Evolutionary conservation across 2,329 filamentous ascomycete species (phyloP).

Genomic region (Cytospora piceicola): DNA sequence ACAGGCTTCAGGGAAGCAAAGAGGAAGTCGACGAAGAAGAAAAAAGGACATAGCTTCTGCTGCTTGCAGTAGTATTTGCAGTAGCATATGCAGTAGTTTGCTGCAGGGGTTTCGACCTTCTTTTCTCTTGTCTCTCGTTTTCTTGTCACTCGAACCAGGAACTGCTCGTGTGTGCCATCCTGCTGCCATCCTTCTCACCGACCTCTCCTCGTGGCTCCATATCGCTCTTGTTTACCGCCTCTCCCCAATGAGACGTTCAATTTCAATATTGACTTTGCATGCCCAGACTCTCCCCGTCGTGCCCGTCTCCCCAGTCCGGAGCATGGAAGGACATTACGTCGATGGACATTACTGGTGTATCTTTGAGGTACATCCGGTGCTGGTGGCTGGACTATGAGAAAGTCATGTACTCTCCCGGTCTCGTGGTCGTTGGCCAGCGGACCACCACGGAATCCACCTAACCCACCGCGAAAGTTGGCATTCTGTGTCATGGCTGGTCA

Average conservation of each 20-base stretch:
- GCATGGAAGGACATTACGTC: not conserved
- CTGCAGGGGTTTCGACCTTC: slow-evolving; percentile 23
- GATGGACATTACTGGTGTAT: slow-evolving; percentile 15
- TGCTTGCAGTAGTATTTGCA: slow-evolving; percentile 22
- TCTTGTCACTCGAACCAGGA: slow-evolving; percentile 8
- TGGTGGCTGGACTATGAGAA: slow-evolving; percentile 10
- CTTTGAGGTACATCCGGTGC: slow-evolving; percentile 25
- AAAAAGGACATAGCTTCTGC: slow-evolving; percentile 2
- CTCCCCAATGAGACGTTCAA: slow-evolving; percentile 21
- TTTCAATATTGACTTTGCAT: slow-evolving; percentile 24
- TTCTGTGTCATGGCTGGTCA: slow-evolving; percentile 24
- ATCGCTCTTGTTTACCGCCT: slow-evolving; percentile 16
- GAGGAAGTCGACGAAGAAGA: not conserved
- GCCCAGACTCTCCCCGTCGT: slow-evolving; percentile 13
- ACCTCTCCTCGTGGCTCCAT: slow-evolving; percentile 25
- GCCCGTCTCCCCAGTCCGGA: slow-evolving; percentile 7
- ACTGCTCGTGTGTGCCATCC: no score
- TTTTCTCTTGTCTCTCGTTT: slow-evolving; percentile 7
- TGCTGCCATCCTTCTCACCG: slow-evolving; percentile 18
- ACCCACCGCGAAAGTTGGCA: slow-evolving; percentile 13
- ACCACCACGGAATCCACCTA: slow-evolving; percentile 17
- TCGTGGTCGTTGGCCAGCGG: slow-evolving; percentile 25
- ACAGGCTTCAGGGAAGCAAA: not conserved
- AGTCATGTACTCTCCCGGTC: slow-evolving; percentile 21
- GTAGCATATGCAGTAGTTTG: not conserved